Evolutionary conservation across 2,329 filamentous ascomycete species (phyloP), one percentile per base, ranked within the genome.

Genomic region (Curvularia eragrostidis): DNA sequence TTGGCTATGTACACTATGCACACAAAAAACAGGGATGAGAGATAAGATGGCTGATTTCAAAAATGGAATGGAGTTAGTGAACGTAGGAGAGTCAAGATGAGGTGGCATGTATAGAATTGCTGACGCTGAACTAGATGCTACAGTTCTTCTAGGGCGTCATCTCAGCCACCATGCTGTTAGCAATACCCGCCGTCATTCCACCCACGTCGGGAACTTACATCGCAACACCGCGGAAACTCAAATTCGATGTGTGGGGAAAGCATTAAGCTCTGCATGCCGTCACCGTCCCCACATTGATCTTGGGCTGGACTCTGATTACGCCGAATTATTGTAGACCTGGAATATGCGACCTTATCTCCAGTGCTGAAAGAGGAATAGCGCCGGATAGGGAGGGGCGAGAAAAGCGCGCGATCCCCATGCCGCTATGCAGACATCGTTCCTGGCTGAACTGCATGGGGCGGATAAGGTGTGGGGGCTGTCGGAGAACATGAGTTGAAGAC

Each of bases 311-410:
- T 42, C 24, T 44, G 54, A 36, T 54, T 39, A 57, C 52, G 39
- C 39, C 32, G 26, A 54, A 61, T 56, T 52, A 54, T 43, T 44
- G 58, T 54, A 52, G 52, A 61, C 41, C 13, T 62, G 46, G 50
- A 53, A 56, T 67, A 72, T 73, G 71, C 72, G 64, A 64, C 66
- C 73, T 76, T 76, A 76, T 76, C 73, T 75, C 62, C 67, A 30
- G 48, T 47, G 38, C 63, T 26, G 50, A 52, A 52, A 70, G 63
- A 48, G 63, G 68, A 21, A 50, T 73, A 71, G 71, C 59, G 67
- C 52, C 32, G 32, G 42, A 63, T 30, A 32, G 13, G 26, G 30
- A 36, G 58, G 62, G 56, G 54, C 53, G 23, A 63, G 12, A 41
- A 34, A 46, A 42, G 42, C 43, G 26, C 48, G 47, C 54, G 42